Percentiles rank a stretch among this genome's conserved stretches.
Conservation (phyloP, 768 basidiomycete genomes). For the Ramaria rubella region DNA sequence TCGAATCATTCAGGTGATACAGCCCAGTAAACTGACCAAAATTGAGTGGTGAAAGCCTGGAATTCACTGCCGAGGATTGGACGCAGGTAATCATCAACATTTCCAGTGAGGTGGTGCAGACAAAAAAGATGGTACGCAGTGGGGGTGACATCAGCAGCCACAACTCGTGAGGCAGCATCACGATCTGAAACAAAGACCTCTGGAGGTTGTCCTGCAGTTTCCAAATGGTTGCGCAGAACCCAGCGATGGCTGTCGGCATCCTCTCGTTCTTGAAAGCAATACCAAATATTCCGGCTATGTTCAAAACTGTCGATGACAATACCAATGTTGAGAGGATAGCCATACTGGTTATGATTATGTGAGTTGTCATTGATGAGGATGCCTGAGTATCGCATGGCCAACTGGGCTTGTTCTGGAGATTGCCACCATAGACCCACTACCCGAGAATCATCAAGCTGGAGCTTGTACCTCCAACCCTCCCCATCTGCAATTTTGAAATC, state of each 20-base stretch:
- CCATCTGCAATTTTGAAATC: not conserved
- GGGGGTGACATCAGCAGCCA: conserved; percentile 16
- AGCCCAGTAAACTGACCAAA: conserved; percentile 27
- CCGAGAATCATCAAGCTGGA: conserved; percentile 19
- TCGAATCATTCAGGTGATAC: conserved; percentile 24
- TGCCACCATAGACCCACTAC: not conserved
- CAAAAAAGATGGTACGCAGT: conserved; percentile 24
- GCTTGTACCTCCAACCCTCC: not conserved
- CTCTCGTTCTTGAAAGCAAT: conserved; percentile 23
- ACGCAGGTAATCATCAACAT: conserved; percentile 20
- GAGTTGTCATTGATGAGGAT: conserved; percentile 8
- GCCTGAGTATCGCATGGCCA: not conserved
- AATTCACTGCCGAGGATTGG: conserved; percentile 3
- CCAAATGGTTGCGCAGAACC: conserved; percentile 22
- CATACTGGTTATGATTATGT: not conserved
- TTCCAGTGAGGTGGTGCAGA: conserved; percentile 26
- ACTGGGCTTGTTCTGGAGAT: not conserved
- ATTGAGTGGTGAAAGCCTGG: conserved; percentile 19
- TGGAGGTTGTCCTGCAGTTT: conserved; percentile 12
- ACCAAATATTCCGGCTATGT: conserved; percentile 14
- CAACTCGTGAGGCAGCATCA: conserved; percentile 17
- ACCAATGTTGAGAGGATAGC: conserved; percentile 1
- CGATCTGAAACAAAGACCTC: conserved; percentile 22
- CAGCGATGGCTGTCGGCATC: conserved; percentile 18
- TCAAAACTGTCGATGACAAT: not conserved